Base-by-base conservation (phyloP, 768 basidiomycete species). In the Mycena sanguinolenta region DNA sequence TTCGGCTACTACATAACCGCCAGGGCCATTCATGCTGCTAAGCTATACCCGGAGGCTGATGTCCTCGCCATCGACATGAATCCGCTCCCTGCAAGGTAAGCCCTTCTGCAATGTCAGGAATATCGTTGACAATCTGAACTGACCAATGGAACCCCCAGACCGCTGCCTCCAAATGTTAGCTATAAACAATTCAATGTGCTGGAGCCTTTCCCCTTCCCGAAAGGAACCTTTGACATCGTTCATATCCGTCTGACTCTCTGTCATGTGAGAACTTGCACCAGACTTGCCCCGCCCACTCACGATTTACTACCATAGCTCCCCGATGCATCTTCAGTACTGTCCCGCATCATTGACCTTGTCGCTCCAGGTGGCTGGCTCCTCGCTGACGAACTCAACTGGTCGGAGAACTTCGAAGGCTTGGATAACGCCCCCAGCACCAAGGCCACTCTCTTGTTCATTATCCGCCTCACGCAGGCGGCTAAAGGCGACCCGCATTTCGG, bases 291-390 rank as follows among this genome's bases (percentile, higher is more conserved):
- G 14, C 27, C 57, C 21, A 39, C 42, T 53, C 28, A 4, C 12
- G 44, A 14, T 39, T 21, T 27, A 16, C 42, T 19, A 17, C 21
- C 36, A 44, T 44, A 76, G 75, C 69, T 77, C 19, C 75, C 75
- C 4, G 39, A 73, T 32, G 72, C 65, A 16, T 63, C 58, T 39
- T 58, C 58, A 19, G 57, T 64, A 21, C 67, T 77, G 19, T 32
- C 44, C 30, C 73, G 72, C 39, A 66, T 73, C n/a, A 63, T 67
- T n/a, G n/a, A n/a, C n/a, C n/a, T n/a, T n/a, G n/a, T n/a, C n/a
- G n/a, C n/a, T n/a, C n/a, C n/a, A n/a, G 76, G 76, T 19, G 77
- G 76, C 21, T 76, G 75, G 72, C 69, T 78, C 25, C 70, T 78
- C 50, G 21, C 76, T 59, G 76, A 77, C 21, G 77, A 78, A 25